Conservation (phyloP, 768 basidiomycete genomes). For the Leccinum incarnatum region DNA sequence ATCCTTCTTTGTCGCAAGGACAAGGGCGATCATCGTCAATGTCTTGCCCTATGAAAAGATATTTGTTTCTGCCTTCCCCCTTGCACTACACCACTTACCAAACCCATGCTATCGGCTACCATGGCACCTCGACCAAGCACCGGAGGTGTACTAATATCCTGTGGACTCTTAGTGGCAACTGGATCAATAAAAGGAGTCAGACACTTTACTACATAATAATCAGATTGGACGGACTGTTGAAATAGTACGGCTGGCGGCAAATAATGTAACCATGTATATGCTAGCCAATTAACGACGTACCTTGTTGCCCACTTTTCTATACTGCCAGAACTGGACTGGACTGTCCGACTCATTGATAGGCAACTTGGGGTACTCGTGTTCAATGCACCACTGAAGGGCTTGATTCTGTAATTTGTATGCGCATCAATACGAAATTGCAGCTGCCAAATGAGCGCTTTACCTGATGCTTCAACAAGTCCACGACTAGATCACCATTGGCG, state of each 20-base stretch:
- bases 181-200: constrained; percentile 1
- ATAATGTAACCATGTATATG: not conserved
- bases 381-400: constrained; percentile 84
- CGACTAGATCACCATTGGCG: constrained; percentile 59
- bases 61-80: constrained; percentile 2
- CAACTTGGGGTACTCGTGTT: constrained; percentile 72
- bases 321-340: constrained; percentile 90
- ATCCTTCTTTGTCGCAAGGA: constrained; percentile 74
- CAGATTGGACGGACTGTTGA: constrained; percentile 52
- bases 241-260: constrained; percentile 52
- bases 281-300: constrained; percentile 33
- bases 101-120: constrained; percentile 88
- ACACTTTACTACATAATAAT: not conserved
- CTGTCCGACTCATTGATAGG: constrained; percentile 65
- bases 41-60: constrained; percentile 73
- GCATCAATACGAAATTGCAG: not conserved
- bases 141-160: constrained; percentile 50
- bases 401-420: constrained; percentile 51
- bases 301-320: constrained; percentile 53
- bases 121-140: constrained; percentile 80
- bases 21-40: constrained; percentile 79
- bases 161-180: constrained; percentile 84
- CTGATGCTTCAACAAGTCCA: constrained; percentile 82
- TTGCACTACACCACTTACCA: constrained; percentile 32
- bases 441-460: constrained; percentile 31